Conservation (phyloP, 345 rosid genomes). For the Erucastrum elatum region DNA sequence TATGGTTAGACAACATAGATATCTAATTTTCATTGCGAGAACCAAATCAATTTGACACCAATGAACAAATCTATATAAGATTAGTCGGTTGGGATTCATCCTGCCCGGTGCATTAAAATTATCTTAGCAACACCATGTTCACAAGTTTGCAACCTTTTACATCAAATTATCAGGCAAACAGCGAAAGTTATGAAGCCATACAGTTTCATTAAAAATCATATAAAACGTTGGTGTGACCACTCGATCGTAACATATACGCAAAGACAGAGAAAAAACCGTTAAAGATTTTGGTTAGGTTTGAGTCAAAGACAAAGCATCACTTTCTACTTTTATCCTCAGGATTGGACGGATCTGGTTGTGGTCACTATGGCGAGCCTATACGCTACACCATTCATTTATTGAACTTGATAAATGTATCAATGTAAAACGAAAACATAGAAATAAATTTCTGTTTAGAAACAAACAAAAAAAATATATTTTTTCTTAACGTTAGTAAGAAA, state of each 20-base stretch:
- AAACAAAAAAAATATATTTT: too few relatives aligned
- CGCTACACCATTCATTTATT: slow-evolving; percentile 3
- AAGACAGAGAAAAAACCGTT: slow-evolving; percentile 26
- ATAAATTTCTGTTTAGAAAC: background rate
- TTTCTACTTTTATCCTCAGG: slow-evolving; percentile 23
- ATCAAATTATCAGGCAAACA: background rate
- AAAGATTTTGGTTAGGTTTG: slow-evolving; percentile 13
- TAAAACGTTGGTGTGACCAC: slow-evolving; percentile 15
- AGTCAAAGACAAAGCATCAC: slow-evolving; percentile 40
- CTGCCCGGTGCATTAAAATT: too few relatives aligned
- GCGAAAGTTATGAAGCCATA: background rate
- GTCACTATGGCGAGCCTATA: slow-evolving; percentile 14
- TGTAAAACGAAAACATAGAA: background rate
- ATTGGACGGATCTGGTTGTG: slow-evolving; percentile 13
- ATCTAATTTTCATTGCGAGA: too few relatives aligned
- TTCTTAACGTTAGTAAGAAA: background rate
- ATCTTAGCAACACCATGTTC: background rate
- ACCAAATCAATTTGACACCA: too few relatives aligned
- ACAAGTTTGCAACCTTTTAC: background rate
- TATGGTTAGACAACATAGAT: too few relatives aligned
- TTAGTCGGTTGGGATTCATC: too few relatives aligned
- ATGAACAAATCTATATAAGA: too few relatives aligned
- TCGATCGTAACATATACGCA: slow-evolving; percentile 31
- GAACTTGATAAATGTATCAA: background rate
- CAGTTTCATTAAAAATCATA: background rate